Base-by-base conservation (phyloP, 108 stramenopile species). In the Nitzschia inconspicua region DNA sequence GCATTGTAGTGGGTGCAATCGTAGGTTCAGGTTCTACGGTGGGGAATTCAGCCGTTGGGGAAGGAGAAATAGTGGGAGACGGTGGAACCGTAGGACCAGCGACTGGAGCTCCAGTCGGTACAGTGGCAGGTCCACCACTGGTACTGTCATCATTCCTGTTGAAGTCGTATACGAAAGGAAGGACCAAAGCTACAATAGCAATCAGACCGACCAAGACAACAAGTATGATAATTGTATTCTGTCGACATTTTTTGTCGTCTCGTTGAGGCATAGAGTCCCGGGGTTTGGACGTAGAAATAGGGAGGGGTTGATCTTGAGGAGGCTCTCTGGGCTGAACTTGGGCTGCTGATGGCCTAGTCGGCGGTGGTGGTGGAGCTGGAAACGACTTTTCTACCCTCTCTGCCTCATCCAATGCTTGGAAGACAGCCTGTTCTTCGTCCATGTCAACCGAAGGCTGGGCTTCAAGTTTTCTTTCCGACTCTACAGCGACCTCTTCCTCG, bases 131-230 rank as follows among this genome's bases (percentile, higher is more conserved):
- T 29, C 10, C n/a, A 3, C 8, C 30, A 1, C 30, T 9, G 25
- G 23, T 13, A 10, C 48, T 24, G 11, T 11, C 11, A 10, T 37
- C 36, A 8, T 37, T 10, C 16, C 19, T 16, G 41, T 28, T 40
- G 28, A 42, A 66, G 26, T 66, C 65, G 23, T 41, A 32, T 6
- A 49, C 42, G 24, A 66, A 66, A 9, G 65, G 65, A 46, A 66
- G 42, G 28, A 66, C 25, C 7, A 66, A 24, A 16, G 65, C 65
- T 22, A 44, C 39, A 19, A 66, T 43, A 19, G 65, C 65, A 9
- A 20, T 20, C 8, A 25, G 35, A 3, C 34, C 47, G 0, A 66
- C 19, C 6, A 66, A 27, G 13, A 66, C 2, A 29, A 48, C 37
- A n/a, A 39, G 6, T 35, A 30, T 28, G 16, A 49, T 32, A 47